phyloP scores from a whole-genome alignment of 176 grass and related monocot genomes.

The Stipa capillata region DNA sequence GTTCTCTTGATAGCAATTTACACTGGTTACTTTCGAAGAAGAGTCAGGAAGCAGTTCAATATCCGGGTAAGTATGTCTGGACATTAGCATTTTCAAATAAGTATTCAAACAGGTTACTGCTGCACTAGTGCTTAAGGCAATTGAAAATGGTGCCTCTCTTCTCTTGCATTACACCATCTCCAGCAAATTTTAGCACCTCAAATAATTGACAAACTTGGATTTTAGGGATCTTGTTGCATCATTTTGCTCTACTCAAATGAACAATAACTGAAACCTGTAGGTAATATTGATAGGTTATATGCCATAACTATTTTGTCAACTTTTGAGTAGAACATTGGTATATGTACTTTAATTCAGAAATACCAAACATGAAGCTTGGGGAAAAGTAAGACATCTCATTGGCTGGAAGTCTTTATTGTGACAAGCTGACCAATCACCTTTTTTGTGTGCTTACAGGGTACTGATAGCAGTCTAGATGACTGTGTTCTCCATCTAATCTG shows the following conservation, averaged over 20 bases:
- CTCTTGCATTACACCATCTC: neutral
- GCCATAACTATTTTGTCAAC: neutral
- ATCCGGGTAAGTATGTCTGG: conserved; percentile 58
- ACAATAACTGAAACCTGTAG: conserved; percentile 12
- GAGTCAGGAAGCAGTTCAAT: conserved; percentile 88
- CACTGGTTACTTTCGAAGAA: conserved; percentile 82
- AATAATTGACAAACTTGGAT: neutral
- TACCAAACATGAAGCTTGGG: neutral
- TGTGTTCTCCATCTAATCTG: conserved; percentile 89
- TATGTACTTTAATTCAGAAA: neutral
- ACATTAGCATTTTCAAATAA: neutral
- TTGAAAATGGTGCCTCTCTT: neutral
- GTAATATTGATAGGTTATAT: neutral
- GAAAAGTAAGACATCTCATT: neutral
- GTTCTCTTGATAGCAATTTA: conserved; percentile 64
- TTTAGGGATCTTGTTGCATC: neutral
- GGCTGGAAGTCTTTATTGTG: neutral
- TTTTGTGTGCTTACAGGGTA: conserved; percentile 54
- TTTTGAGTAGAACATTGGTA: neutral
- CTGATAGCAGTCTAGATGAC: conserved; percentile 76
- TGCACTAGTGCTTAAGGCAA: neutral
- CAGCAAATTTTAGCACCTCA: neutral
- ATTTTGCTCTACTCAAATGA: neutral
- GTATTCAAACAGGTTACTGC: neutral
- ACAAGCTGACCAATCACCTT: neutral